Evolutionary conservation across 441 rosid species (phyloP).

Genomic region (Isatis lusitanica): DNA sequence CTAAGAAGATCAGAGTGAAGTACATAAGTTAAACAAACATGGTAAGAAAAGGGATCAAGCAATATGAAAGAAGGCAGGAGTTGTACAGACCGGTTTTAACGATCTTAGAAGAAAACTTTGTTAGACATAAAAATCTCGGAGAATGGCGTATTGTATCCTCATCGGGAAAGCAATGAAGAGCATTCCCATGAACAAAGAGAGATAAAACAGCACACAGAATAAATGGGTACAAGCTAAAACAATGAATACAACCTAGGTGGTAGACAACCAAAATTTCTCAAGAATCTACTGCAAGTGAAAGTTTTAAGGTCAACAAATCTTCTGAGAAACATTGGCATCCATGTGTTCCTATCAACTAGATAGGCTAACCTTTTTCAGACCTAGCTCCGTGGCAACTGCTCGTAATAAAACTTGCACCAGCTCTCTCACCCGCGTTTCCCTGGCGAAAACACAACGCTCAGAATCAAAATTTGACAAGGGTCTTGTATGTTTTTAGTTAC

Average conservation of each 20-base stretch:
- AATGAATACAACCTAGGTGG: slow-evolving; percentile 36
- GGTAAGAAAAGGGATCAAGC: neutral
- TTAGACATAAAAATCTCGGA: neutral
- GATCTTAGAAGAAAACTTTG: neutral
- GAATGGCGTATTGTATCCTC: neutral
- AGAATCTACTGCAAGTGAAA: slow-evolving; percentile 2
- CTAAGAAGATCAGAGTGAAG: slow-evolving; percentile 1
- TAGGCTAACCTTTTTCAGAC: slow-evolving; percentile 51
- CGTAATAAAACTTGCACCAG: slow-evolving; percentile 68
- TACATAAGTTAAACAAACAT: neutral
- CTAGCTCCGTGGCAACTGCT: slow-evolving; percentile 62
- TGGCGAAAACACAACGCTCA: slow-evolving; percentile 38
- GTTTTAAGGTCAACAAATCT: neutral
- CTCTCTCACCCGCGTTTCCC: slow-evolving; percentile 84
- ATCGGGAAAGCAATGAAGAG: slow-evolving; percentile 6
- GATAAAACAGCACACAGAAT: slow-evolving; percentile 3
- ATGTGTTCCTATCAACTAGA: slow-evolving; percentile 36
- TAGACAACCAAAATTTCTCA: slow-evolving; percentile 35
- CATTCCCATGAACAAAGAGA: slow-evolving; percentile 20
- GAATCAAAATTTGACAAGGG: neutral
- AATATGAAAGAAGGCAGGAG: neutral
- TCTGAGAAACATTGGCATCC: slow-evolving; percentile 2
- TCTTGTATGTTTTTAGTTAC: neutral
- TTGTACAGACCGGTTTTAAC: neutral
- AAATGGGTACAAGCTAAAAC: slow-evolving; percentile 17